Evolutionary conservation across 768 basidiomycete species (phyloP).

Genomic region (Lactarius sanguifluus): DNA sequence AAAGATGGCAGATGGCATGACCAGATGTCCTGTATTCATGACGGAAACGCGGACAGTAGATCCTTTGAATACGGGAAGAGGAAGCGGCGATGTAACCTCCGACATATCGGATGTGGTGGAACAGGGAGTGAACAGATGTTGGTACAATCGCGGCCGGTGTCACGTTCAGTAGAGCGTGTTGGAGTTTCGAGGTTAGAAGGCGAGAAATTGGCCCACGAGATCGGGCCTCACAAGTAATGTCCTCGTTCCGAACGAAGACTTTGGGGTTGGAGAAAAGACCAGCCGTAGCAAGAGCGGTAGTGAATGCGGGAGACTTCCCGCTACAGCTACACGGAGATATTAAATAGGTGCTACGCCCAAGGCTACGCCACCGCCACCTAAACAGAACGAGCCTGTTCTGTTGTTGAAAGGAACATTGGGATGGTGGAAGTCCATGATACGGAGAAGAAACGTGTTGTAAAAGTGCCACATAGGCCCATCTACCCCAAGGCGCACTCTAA

Average conservation of each 20-base stretch:
- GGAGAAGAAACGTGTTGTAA: too few species aligned
- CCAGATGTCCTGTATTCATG: not conserved
- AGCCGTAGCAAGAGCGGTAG: too few species aligned
- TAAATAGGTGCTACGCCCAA: not conserved
- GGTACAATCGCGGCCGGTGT: not conserved
- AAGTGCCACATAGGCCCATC: too few species aligned
- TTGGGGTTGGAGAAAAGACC: not conserved
- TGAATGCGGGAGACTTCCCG: not conserved
- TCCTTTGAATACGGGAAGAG: not conserved
- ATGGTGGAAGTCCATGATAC: too few species aligned
- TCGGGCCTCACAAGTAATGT: not conserved
- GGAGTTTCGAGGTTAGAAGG: not conserved
- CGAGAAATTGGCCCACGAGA: not conserved
- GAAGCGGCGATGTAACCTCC: not conserved
- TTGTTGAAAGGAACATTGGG: too few species aligned
- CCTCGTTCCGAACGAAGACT: not conserved
- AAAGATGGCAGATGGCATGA: not conserved
- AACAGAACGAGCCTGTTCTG: too few species aligned
- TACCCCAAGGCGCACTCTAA: too few species aligned
- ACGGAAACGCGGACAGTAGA: conserved; percentile 2
- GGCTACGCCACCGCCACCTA: not conserved
- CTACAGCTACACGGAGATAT: not conserved
- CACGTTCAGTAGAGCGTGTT: not conserved
- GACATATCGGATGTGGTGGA: not conserved
- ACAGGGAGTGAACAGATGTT: not conserved